Evolutionary conservation across 1,284 basidiomycete genomes (phyloP).

Genomic region (Apiotrichum mycotoxinovorans): DNA sequence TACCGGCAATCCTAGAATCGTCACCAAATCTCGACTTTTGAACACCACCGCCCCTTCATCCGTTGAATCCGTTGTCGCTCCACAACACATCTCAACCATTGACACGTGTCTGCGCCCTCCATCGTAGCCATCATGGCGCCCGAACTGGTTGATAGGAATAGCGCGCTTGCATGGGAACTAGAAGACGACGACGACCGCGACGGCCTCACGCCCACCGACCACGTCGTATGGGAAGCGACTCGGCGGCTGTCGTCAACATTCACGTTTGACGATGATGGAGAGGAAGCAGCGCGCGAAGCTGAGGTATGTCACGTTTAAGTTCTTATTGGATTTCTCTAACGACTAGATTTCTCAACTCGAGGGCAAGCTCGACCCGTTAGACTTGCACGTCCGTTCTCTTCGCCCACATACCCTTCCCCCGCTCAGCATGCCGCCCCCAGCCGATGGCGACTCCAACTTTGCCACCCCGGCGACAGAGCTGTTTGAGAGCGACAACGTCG

Average conservation of each 20-base stretch:
- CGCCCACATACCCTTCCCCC: neutral
- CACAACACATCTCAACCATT: too few relatives aligned
- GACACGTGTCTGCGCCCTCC: too few relatives aligned
- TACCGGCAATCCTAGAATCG: neutral
- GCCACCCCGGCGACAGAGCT: neutral
- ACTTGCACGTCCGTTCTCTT: neutral
- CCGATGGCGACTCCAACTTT: neutral
- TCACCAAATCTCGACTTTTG: neutral
- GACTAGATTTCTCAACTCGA: conserved; percentile 5
- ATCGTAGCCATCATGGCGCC: too few relatives aligned
- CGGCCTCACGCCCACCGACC: neutral
- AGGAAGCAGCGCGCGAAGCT: conserved; percentile 4
- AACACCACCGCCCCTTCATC: neutral
- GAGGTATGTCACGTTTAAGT: neutral
- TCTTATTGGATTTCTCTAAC: neutral
- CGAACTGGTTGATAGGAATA: too few relatives aligned
- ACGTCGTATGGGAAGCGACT: neutral
- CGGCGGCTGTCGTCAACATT: neutral
- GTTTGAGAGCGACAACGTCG: conserved; percentile 2
- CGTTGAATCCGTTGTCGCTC: neutral
- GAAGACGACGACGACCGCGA: too few relatives aligned
- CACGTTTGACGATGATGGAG: neutral
- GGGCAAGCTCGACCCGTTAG: neutral
- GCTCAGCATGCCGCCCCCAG: neutral
- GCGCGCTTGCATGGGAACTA: too few relatives aligned